Evolutionary conservation across 352 stramenopile genomes (phyloP).

Genomic region (Globisporangium acanthophoron): DNA sequence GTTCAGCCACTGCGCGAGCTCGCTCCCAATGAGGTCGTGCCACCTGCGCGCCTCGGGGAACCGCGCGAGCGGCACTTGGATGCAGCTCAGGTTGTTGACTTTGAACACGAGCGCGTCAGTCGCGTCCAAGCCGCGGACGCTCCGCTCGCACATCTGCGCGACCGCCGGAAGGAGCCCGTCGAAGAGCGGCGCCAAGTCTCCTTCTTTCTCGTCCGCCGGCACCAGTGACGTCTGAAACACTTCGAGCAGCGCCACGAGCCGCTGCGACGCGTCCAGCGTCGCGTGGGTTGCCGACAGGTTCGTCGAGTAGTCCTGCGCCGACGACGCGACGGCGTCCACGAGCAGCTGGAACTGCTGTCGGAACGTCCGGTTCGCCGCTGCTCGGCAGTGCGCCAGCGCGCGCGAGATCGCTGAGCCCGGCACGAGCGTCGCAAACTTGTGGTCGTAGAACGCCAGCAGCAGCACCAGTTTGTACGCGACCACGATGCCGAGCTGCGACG

Average conservation of each 20-base stretch:
- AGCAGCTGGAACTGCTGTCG: constrained; percentile 45
- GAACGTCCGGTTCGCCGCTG: constrained; percentile 42
- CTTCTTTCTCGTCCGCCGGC: constrained; percentile 40
- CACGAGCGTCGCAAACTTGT: constrained; percentile 51
- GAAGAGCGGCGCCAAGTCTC: constrained; percentile 46
- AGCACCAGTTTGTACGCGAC: constrained; percentile 65
- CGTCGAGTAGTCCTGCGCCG: constrained; percentile 50
- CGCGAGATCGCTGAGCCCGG: constrained; percentile 22
- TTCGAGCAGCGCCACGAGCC: constrained; percentile 47
- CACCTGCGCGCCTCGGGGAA: constrained; percentile 43
- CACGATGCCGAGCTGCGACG: constrained; percentile 43
- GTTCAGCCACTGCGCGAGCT: constrained; percentile 31
- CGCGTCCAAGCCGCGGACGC: constrained; percentile 25
- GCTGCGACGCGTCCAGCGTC: constrained; percentile 52
- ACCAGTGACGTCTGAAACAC: constrained; percentile 57
- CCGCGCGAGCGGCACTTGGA: constrained; percentile 36
- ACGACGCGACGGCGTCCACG: constrained; percentile 35
- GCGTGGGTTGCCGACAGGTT: constrained; percentile 53
- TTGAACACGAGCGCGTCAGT: constrained; percentile 60
- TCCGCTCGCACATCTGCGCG: constrained; percentile 44
- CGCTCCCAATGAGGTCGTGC: constrained; percentile 21
- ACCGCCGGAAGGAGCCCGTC: constrained; percentile 43
- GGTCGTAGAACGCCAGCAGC: constrained; percentile 59
- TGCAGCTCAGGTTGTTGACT: constrained; percentile 69
- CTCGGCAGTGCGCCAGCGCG: constrained; percentile 33